phyloP scores from a whole-genome alignment of 768 basidiomycete species.

The Hortiboletus campestris region DNA sequence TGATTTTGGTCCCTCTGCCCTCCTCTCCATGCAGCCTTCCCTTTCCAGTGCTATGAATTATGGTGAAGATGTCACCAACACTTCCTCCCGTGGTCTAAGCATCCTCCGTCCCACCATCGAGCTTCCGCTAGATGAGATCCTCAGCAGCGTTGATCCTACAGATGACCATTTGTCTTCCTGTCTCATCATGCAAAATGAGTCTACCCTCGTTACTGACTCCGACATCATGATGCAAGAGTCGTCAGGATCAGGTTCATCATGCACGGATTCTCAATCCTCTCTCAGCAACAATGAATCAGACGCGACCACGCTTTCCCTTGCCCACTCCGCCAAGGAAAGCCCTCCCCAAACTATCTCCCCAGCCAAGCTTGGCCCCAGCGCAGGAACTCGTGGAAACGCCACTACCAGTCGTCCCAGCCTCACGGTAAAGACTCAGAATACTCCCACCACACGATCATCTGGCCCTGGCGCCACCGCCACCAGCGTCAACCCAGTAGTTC shows the following conservation, averaged over 20 bases:
- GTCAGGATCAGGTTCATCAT: constrained; percentile 9
- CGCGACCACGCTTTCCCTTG: constrained; percentile 29
- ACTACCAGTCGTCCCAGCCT: constrained; percentile 53
- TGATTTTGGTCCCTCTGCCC: constrained; percentile 76
- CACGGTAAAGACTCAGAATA: constrained; percentile 55
- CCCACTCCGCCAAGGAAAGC: constrained; percentile 40
- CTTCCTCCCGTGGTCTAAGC: constrained; percentile 51
- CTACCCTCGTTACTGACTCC: constrained; percentile 5
- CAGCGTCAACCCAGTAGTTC: constrained; percentile 47
- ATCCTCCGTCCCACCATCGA: constrained; percentile 80
- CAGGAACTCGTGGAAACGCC: constrained; percentile 46
- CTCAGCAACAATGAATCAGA: constrained; percentile 4
- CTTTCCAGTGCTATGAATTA: constrained; percentile 68
- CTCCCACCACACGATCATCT: constrained; percentile 47
- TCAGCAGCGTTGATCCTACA: constrained; percentile 35
- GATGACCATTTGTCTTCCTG: constrained; percentile 15
- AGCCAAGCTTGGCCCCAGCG: constrained; percentile 55
- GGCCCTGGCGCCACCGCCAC: constrained; percentile 68
- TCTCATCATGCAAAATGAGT: constrained; percentile 8
- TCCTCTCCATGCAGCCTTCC: constrained; percentile 69
- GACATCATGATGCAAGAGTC: constrained; percentile 32
- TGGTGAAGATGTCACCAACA: constrained; percentile 65
- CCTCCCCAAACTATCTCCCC: constrained; percentile 56
- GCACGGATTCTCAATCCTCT: constrained; percentile 12
- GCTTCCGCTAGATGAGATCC: constrained; percentile 80